Percentiles rank a stretch among this genome's conserved stretches.
These are phyloP conservation scores for Sordariomycetes sp. DNA, from an alignment of 2,329 filamentous ascomycete genomes.

Conservation along the genomic window DNA sequence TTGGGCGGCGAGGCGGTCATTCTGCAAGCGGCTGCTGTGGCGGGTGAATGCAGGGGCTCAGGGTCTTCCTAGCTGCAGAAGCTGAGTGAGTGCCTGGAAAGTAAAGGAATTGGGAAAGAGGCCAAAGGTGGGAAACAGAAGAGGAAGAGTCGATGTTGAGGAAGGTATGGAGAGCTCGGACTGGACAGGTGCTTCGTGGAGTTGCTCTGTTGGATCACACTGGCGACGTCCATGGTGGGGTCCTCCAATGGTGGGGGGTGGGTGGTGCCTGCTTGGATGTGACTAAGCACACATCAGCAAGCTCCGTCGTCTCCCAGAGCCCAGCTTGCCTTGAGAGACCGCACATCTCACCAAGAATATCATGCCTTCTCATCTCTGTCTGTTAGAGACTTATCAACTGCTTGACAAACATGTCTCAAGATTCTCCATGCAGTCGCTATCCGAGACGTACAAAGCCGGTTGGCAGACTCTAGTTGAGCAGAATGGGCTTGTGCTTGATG, in stretches of 20 bases:
- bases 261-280: not conserved
- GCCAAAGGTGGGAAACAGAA: not conserved
- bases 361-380: not conserved
- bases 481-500: not conserved
- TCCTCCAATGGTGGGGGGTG: not conserved
- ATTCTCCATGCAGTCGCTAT: not conserved
- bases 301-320: not conserved
- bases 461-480: not conserved
- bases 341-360: not conserved
- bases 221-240: not conserved
- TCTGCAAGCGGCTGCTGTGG: constrained; percentile 4
- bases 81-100: not conserved
- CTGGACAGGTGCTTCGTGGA: not conserved
- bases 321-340: not conserved
- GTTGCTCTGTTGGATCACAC: not conserved
- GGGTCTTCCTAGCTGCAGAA: not conserved
- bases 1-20: not conserved
- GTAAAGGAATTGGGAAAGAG: too few relatives aligned
- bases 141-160: not conserved
- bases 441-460: not conserved
- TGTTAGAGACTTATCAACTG: not conserved
- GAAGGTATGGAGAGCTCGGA: not conserved
- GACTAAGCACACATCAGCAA: not conserved
- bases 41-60: not conserved
- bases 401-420: not conserved